Conservation (phyloP, 2,329 filamentous ascomycete species). For the Penicillium hordei region DNA sequence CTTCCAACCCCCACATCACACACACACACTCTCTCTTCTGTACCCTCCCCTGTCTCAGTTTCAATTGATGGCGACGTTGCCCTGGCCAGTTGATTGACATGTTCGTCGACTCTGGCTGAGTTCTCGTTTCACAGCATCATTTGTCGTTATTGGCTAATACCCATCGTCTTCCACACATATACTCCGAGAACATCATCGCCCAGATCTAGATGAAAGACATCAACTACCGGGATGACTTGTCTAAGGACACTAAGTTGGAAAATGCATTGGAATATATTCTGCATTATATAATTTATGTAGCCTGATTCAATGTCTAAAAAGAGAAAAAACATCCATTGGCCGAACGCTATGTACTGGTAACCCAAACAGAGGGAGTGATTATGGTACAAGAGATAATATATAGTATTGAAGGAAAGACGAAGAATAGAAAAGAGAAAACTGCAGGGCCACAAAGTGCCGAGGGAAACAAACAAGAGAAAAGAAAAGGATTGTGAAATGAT, state of each 20-base stretch:
- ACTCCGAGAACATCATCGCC: neutral
- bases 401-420: conserved; percentile 13
- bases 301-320: neutral
- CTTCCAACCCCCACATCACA: too few species aligned
- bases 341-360: conserved; percentile 22
- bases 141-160: too few species aligned
- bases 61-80: too few species aligned
- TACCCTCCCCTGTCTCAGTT: too few species aligned
- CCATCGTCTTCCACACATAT: too few species aligned
- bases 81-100: too few species aligned
- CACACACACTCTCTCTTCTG: too few species aligned
- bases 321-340: neutral
- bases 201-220: neutral
- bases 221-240: neutral
- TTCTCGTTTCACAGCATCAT: too few species aligned
- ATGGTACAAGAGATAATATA: conserved; percentile 23
- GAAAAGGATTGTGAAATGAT: neutral
- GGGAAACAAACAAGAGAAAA: neutral
- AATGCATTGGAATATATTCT: neutral
- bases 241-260: neutral
- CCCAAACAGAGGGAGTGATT: conserved; percentile 15
- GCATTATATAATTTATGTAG: neutral
- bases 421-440: conserved; percentile 4
- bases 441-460: conserved; percentile 2
- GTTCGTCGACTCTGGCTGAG: too few species aligned